Evolutionary conservation across 2,329 filamentous ascomycete species (phyloP).

Genomic region (Phyllachora maydis): DNA sequence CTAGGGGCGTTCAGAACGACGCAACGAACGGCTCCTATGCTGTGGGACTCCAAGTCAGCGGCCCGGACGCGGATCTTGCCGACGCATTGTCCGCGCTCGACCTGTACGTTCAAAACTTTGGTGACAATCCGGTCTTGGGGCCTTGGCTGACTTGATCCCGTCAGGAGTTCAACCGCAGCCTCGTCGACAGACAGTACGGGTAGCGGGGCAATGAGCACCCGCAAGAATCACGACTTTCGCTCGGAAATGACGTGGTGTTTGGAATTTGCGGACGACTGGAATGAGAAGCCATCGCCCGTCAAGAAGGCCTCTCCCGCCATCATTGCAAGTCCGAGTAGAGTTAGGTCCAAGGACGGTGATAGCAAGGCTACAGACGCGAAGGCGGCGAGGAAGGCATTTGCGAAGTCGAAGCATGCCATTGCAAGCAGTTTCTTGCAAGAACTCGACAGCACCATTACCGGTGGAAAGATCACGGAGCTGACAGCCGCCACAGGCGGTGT

Average conservation of each 20-base stretch:
- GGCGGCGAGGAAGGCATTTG: conserved; percentile 37
- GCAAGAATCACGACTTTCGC: conserved; percentile 27
- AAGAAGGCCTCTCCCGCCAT: conserved; percentile 10
- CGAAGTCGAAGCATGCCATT: conserved; percentile 36
- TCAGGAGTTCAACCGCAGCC: too few relatives aligned
- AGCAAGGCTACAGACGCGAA: conserved; percentile 13
- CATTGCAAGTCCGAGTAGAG: conserved; percentile 1
- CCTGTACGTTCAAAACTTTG: too few relatives aligned
- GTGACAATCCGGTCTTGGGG: too few relatives aligned
- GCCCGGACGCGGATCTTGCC: too few relatives aligned
- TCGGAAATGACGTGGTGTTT: conserved; percentile 40
- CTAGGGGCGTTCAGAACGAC: too few relatives aligned
- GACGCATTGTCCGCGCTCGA: too few relatives aligned
- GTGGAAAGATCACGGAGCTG: conserved; percentile 34
- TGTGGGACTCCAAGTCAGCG: too few relatives aligned
- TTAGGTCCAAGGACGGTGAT: conserved; percentile 1
- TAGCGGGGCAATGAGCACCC: too few relatives aligned
- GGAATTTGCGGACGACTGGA: conserved; percentile 39
- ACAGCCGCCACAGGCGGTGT: conserved; percentile 48
- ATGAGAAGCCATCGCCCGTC: conserved; percentile 28
- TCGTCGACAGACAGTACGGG: too few relatives aligned
- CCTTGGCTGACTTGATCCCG: too few relatives aligned
- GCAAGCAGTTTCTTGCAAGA: conserved; percentile 44
- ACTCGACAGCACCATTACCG: conserved; percentile 45
- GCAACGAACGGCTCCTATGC: too few relatives aligned